Base-by-base conservation (phyloP, 768 basidiomycete genomes). In the Astraeus odoratus region DNA sequence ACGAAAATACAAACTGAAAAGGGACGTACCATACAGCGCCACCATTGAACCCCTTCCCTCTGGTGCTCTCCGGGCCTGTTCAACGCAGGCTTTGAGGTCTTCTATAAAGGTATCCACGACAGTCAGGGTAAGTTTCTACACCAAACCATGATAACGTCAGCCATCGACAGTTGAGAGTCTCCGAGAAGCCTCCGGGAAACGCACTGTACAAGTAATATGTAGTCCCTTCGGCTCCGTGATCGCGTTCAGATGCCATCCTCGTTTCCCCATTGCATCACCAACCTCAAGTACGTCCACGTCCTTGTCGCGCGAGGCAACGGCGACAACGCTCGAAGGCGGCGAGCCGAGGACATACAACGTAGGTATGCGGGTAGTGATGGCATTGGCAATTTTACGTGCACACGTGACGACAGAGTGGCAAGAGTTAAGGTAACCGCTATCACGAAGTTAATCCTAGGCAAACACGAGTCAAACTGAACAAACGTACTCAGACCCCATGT, bases 171-270 rank as follows among this genome's bases (percentile, higher is more conserved):
- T n/a, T n/a, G n/a, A n/a, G n/a, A n/a, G n/a, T n/a, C n/a, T n/a
- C n/a, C n/a, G n/a, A 19, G n/a, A 25, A 18, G 13, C 18, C 30
- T 8, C 13, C 46, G 16, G 24, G 12, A 20, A n/a, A 5, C 86
- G 55, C 56, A 95, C 91, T 55, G 95, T 99, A 66, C 85, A 86
- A 27, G 93, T 93, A 52, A 98, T 88, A 65, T 99, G 96, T 34
- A 97, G 74, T 8, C 84, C 92, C 9, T 86, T 70, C 1, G 93
- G 91, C 8, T 77, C 72, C 34, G 71, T 76, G 46, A 99, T 62
- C 12, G 82, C 93, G 57, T 91, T 97, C 51, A 99, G 57, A 67
- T 95, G 89, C 92, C 94, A 97, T 2, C 94, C 96, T 31, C 73
- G 71, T 60, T 80, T 77, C 22, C 76, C 66, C 92, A 97, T 94